Percentiles rank a stretch among this genome's conserved stretches.
Evolutionary conservation across 208 protist species (phyloP).

Genomic region (Leishmania gerbilli): DNA sequence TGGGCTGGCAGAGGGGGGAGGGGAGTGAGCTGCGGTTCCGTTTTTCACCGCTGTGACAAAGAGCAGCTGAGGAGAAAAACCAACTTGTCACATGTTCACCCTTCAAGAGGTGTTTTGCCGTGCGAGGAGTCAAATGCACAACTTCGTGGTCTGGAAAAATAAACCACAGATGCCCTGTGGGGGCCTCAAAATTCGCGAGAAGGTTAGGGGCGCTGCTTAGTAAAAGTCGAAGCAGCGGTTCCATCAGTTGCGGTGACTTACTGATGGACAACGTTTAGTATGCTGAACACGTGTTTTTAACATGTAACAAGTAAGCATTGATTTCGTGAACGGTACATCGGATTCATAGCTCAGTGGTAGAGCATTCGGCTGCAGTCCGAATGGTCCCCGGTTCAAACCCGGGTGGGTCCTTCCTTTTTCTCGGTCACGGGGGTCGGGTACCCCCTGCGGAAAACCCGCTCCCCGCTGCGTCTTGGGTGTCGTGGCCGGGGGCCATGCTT

Average conservation of each 20-base stretch:
- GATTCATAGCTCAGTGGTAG: constrained; percentile 95
- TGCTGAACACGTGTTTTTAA: background rate
- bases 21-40: background rate
- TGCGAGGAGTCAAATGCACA: background rate
- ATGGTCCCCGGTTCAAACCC: constrained; percentile 95
- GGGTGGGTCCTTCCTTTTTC: constrained; percentile 90
- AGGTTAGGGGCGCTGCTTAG: constrained; percentile 62
- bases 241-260: background rate
- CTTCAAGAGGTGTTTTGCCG: background rate
- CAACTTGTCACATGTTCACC: background rate
- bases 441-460: too few species aligned
- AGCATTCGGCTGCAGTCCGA: constrained; percentile 95
- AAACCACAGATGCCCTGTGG: background rate
- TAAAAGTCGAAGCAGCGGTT: constrained; percentile 86
- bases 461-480: constrained; percentile 24
- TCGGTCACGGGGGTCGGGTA: too few species aligned
- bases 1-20: background rate
- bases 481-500: too few species aligned
- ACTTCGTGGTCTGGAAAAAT: background rate
- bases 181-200: constrained; percentile 43
- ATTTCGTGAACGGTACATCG: background rate
- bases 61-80: background rate
- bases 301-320: accelerated
- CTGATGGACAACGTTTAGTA: too few species aligned
- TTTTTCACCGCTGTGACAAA: too few species aligned